A percentile compares a stretch with the other conserved stretches of the same genome.
Conservation (phyloP, 2,329 filamentous ascomycete genomes). For the Alternaria postmessia region DNA sequence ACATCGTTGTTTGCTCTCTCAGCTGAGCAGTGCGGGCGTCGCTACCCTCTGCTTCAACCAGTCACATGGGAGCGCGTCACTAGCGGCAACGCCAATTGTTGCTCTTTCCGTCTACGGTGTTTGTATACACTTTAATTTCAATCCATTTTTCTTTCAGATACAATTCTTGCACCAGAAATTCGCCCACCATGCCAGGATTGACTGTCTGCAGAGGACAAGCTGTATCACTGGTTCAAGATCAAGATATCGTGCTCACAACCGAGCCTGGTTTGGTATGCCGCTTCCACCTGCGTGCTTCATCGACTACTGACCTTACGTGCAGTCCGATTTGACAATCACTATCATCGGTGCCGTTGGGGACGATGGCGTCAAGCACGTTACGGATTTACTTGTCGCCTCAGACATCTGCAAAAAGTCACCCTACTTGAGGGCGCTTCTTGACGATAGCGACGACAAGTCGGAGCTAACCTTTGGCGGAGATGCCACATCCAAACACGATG, state of each 20-base stretch:
- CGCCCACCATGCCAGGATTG: constrained; percentile 8
- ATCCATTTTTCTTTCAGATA: neutral
- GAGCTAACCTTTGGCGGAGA: constrained; percentile 21
- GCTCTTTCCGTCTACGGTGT: constrained; percentile 4
- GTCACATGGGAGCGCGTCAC: neutral
- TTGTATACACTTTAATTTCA: neutral
- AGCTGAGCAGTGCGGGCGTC: neutral
- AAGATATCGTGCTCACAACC: constrained; percentile 16
- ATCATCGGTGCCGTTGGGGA: constrained; percentile 13
- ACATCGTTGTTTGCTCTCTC: neutral
- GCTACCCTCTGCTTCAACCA: neutral
- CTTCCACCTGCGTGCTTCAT: neutral
- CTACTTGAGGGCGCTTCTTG: constrained; percentile 15
- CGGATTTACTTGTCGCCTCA: constrained; percentile 16
- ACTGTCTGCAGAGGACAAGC: neutral
- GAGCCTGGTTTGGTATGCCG: constrained; percentile 1
- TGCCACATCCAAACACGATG: constrained; percentile 11
- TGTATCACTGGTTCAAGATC: constrained; percentile 14
- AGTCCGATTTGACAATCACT: constrained; percentile 19
- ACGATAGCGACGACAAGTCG: constrained; percentile 6
- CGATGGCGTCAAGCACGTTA: constrained; percentile 18
- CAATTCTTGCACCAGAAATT: neutral
- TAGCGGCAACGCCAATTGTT: constrained; percentile 17
- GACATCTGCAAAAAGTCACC: constrained; percentile 13
- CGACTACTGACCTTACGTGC: neutral